Percentiles rank a stretch among this genome's conserved stretches.
Conservation (phyloP, 106 monocot genomes). For the Apostasia shenzhenica region DNA sequence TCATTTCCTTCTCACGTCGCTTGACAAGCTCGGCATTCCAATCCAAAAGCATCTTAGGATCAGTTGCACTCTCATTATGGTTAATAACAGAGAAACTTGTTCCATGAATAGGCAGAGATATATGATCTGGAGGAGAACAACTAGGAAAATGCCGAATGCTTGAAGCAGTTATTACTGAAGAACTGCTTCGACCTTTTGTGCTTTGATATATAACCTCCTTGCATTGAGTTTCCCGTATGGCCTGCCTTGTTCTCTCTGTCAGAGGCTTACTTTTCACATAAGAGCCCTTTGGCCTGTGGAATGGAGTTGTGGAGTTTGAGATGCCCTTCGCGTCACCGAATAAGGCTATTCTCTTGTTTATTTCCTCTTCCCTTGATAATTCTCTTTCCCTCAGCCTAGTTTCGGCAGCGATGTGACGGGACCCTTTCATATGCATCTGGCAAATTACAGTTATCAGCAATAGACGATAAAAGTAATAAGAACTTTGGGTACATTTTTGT, state of each 20-base stretch:
- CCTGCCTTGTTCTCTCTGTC: slow-evolving; percentile 33
- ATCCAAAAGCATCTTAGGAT: slow-evolving; percentile 16
- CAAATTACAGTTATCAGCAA: slow-evolving; percentile 17
- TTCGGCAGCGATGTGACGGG: slow-evolving; percentile 59
- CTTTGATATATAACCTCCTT: slow-evolving; percentile 5
- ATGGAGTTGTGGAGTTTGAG: background rate
- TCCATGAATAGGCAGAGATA: background rate
- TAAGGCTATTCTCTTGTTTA: slow-evolving; percentile 58
- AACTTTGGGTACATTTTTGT: background rate
- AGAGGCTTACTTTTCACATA: slow-evolving; percentile 28
- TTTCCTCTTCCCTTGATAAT: slow-evolving; percentile 31
- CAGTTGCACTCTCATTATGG: background rate
- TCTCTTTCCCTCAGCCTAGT: slow-evolving; percentile 43
- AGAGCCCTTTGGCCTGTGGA: background rate
- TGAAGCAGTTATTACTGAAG: no score
- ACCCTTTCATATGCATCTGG: slow-evolving; percentile 68
- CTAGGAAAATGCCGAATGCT: no score
- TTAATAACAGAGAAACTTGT: background rate
- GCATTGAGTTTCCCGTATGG: slow-evolving; percentile 33
- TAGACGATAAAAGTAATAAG: background rate
- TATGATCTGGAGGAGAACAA: background rate
- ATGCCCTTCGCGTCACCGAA: slow-evolving; percentile 12
- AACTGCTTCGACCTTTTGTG: background rate
- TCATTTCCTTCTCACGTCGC: slow-evolving; percentile 49
- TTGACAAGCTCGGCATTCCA: slow-evolving; percentile 16